phyloP scores from a whole-genome alignment of 495 filamentous ascomycete species.

The Chaetomium fimeti region DNA sequence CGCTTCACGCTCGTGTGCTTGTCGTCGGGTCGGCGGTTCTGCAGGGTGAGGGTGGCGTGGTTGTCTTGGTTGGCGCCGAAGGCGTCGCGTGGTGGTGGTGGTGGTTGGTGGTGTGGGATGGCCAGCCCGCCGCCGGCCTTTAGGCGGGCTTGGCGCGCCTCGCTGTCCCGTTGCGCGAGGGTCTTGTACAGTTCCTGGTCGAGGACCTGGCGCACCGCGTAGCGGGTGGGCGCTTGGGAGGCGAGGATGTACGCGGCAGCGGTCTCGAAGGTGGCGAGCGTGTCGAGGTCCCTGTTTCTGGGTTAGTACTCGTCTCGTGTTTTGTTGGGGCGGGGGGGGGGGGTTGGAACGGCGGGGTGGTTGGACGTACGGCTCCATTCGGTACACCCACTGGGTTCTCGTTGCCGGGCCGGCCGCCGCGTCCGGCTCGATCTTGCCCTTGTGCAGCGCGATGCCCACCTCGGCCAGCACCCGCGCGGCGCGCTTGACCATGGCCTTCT shows the following conservation, averaged over 20 bases:
- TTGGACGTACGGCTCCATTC: constrained; percentile 85
- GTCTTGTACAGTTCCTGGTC: constrained; percentile 82
- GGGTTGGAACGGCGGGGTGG: not conserved
- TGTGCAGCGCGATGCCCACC: constrained; percentile 77
- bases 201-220: constrained; percentile 86
- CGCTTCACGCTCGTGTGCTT: constrained; percentile 62
- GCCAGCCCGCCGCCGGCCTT: constrained; percentile 41
- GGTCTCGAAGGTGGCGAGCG: constrained; percentile 61
- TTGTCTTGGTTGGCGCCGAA: constrained; percentile 27
- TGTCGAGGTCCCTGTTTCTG: constrained; percentile 55
- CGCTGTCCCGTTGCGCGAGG: constrained; percentile 57
- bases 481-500: constrained; percentile 73
- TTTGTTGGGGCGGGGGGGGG: not conserved
- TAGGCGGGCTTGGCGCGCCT: constrained; percentile 56
- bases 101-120: not conserved
- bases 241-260: constrained; percentile 46
- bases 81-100: not conserved
- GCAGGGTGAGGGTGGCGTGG: no score
- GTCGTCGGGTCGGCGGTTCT: constrained; percentile 17
- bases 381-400: constrained; percentile 72
- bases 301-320: constrained; percentile 6
- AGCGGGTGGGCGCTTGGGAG: constrained; percentile 68
- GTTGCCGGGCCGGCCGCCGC: constrained; percentile 41
- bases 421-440: constrained; percentile 69
- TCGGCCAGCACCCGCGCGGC: constrained; percentile 78